Conservation (phyloP, 108 stramenopile genomes). For the Asterionellopsis glacialis region DNA sequence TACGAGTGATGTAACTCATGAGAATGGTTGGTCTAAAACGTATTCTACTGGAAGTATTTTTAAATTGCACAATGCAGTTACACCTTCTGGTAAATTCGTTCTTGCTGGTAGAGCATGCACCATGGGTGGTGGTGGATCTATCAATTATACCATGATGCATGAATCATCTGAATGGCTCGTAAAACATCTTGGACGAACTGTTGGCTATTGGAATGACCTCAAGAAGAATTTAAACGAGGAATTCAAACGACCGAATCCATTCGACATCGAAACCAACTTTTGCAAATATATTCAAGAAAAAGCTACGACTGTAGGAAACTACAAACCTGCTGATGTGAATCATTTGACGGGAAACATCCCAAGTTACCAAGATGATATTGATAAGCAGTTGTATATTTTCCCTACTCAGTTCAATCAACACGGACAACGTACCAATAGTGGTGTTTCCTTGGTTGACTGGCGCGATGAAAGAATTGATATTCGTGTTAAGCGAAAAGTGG, state of each 20-base stretch:
- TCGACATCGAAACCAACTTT: conserved; percentile 14
- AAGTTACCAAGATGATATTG: neutral
- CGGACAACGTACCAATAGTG: conserved; percentile 25
- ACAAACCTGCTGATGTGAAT: neutral
- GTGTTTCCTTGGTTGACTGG: conserved; percentile 19
- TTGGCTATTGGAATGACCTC: conserved; percentile 18
- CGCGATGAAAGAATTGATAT: neutral
- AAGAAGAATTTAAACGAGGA: conserved; percentile 6
- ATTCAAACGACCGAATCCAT: conserved; percentile 16
- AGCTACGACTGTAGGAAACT: neutral
- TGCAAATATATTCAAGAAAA: conserved; percentile 15
- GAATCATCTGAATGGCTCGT: conserved; percentile 20
- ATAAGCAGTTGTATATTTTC: conserved; percentile 22
- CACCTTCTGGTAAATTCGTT: conserved; percentile 10
- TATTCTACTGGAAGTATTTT: conserved; percentile 16
- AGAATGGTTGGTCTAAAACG: conserved; percentile 22
- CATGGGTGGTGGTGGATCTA: conserved; percentile 28
- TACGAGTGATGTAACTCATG: conserved; percentile 25
- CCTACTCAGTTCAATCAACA: conserved; percentile 24
- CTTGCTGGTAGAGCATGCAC: conserved; percentile 24
- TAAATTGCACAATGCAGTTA: conserved; percentile 19
- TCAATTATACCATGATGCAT: conserved; percentile 20
- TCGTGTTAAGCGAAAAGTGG: neutral
- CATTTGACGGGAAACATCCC: conserved; percentile 10
- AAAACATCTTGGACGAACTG: conserved; percentile 8